These are phyloP conservation scores for Stagonosporopsis chrysanthemi DNA, from an alignment of 2,329 filamentous ascomycete genomes.

Conservation along the genomic window DNA sequence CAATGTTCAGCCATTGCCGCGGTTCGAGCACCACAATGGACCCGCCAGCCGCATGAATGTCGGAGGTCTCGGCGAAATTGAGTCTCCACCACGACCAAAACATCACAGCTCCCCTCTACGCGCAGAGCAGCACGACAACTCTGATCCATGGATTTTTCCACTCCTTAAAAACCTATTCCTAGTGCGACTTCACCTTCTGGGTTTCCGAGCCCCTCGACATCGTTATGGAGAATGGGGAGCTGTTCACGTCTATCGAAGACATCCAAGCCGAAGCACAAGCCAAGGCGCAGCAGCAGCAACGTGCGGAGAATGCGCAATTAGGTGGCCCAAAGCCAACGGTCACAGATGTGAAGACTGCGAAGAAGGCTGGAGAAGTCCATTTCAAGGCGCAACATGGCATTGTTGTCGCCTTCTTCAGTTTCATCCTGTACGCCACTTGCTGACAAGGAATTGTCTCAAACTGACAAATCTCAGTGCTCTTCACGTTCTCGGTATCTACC, in stretches of 20 bases:
- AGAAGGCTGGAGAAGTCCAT: conserved; percentile 55
- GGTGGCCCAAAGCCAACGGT: conserved; percentile 37
- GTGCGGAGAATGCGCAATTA: conserved; percentile 17
- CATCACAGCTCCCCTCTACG: conserved; percentile 9
- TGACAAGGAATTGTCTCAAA: background rate
- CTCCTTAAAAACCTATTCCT: conserved; percentile 26
- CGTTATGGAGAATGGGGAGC: conserved; percentile 49
- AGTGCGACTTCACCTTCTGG: conserved; percentile 4
- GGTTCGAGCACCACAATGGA: conserved; percentile 27
- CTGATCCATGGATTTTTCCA: conserved; percentile 30
- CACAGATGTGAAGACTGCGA: conserved; percentile 36
- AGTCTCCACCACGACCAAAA: conserved; percentile 21
- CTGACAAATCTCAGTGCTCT: conserved; percentile 62
- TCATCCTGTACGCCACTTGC: conserved; percentile 63
- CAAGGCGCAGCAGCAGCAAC: conserved; percentile 38
- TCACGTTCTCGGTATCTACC: conserved; percentile 81
- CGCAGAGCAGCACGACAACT: conserved; percentile 5
- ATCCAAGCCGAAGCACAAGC: conserved; percentile 48
- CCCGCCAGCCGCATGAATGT: conserved; percentile 21
- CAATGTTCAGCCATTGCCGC: conserved; percentile 12
- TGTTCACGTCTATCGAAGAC: conserved; percentile 48
- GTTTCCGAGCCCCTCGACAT: conserved; percentile 3
- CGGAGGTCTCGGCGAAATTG: conserved; percentile 32
- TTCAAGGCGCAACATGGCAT: conserved; percentile 63
- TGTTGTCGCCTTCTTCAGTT: conserved; percentile 70